Evolutionary conservation across 169 alveolate genomes (phyloP).

Genomic region (Plasmodium yoelii): DNA sequence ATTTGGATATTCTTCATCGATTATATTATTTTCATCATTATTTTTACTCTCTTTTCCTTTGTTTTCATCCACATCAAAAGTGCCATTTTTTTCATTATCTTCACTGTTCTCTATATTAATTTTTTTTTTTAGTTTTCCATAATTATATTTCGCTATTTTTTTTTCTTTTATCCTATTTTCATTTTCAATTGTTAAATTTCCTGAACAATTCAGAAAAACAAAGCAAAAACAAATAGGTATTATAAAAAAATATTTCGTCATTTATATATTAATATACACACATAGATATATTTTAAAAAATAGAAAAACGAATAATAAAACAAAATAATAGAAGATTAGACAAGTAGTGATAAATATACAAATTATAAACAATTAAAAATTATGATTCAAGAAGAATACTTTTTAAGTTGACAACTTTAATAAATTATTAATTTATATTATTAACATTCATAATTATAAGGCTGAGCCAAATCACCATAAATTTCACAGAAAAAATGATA

Average conservation of each 20-base stretch:
- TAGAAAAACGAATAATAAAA: too few species aligned
- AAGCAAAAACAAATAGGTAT: conserved; percentile 10
- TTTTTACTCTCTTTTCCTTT: neutral
- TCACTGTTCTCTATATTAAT: conserved; percentile 7
- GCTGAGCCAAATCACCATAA: too few species aligned
- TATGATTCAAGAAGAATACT: neutral
- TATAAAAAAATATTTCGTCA: conserved; percentile 2
- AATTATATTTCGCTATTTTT: conserved; percentile 6
- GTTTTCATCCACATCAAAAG: neutral
- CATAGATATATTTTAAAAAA: too few species aligned
- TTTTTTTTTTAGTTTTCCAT: conserved; percentile 14
- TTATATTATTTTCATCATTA: neutral
- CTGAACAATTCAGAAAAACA: conserved; percentile 4
- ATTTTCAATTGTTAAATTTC: neutral
- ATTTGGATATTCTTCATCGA: conserved; percentile 1
- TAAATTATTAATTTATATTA: too few species aligned
- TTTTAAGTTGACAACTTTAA: too few species aligned
- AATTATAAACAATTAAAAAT: neutral
- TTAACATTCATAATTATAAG: too few species aligned
- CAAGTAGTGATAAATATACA: too few species aligned
- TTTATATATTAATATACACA: neutral
- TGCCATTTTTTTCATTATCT: neutral
- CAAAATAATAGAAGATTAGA: too few species aligned
- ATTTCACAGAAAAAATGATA: too few species aligned
- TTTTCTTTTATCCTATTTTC: conserved; percentile 24